Evolutionary conservation across 2,329 filamentous ascomycete species (phyloP).

Genomic region (Pezicula radicicola): DNA sequence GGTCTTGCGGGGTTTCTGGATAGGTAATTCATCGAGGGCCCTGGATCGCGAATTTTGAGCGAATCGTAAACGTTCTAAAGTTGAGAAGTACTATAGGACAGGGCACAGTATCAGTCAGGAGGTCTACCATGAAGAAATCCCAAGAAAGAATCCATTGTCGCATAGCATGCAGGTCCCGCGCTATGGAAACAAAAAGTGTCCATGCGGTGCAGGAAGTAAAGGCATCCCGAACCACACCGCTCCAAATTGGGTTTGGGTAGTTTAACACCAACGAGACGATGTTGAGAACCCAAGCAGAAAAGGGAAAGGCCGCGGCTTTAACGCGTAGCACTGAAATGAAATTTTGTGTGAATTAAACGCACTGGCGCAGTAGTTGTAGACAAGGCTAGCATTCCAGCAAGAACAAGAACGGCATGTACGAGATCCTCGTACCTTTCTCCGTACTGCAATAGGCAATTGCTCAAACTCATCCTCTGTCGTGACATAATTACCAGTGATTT

Average conservation of each 20-base stretch:
- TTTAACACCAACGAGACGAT: neutral
- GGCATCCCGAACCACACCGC: no score
- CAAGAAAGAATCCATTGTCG: neutral
- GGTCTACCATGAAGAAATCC: neutral
- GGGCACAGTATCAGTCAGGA: constrained; percentile 10
- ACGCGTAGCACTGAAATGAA: neutral
- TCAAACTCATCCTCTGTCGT: constrained; percentile 46
- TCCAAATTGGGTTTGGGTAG: neutral
- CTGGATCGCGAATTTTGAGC: constrained; percentile 44
- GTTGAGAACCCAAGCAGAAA: neutral
- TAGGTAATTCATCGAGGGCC: constrained; percentile 24
- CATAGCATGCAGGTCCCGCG: neutral
- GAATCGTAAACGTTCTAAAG: constrained; percentile 66
- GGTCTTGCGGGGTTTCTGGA: constrained; percentile 19
- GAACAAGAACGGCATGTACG: neutral
- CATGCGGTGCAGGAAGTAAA: neutral
- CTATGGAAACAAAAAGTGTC: neutral
- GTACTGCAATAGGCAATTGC: constrained; percentile 45
- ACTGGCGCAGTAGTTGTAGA: neutral
- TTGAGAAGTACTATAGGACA: constrained; percentile 64
- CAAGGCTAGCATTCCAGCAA: neutral
- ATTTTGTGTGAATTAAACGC: no score
- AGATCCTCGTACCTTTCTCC: constrained; percentile 43
- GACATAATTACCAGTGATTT: constrained; percentile 23
- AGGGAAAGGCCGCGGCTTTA: neutral